phyloP scores from a whole-genome alignment of 768 basidiomycete species.

The Pulveroboletus ravenelii region DNA sequence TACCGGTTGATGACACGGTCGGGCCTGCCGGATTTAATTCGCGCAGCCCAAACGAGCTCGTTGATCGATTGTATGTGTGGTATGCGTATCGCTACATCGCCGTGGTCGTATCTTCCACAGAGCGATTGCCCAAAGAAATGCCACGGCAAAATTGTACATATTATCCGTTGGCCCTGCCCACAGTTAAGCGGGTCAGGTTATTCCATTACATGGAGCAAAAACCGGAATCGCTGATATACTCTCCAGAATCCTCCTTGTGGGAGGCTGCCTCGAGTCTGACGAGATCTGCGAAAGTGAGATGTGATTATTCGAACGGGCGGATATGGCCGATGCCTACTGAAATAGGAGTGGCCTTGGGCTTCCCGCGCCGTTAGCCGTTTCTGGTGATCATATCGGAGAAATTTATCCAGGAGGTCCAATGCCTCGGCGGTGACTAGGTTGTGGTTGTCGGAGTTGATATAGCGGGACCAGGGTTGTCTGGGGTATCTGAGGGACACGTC shows the following conservation, averaged over 20 bases:
- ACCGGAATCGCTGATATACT: conserved; percentile 46
- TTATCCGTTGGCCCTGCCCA: conserved; percentile 1
- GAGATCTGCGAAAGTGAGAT: conserved; percentile 35
- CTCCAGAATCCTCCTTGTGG: conserved; percentile 36
- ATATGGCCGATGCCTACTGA: conserved; percentile 40
- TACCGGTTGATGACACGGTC: conserved; percentile 17
- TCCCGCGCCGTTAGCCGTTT: conserved; percentile 64
- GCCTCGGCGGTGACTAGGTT: conserved; percentile 56
- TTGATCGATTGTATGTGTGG: conserved; percentile 11
- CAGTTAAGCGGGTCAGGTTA: not conserved
- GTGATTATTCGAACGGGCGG: conserved; percentile 15
- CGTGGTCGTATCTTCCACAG: conserved; percentile 10
- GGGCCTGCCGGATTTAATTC: conserved; percentile 15
- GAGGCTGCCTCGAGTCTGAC: conserved; percentile 45
- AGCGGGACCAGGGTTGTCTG: conserved; percentile 61
- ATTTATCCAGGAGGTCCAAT: conserved; percentile 60
- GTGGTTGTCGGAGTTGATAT: conserved; percentile 55
- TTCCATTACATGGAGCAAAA: conserved; percentile 38
- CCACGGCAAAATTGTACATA: conserved; percentile 3
- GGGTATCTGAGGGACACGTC: conserved; percentile 40
- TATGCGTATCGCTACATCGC: conserved; percentile 13
- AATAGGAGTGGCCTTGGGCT: conserved; percentile 63
- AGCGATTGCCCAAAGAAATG: conserved; percentile 8
- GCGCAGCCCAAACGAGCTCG: conserved; percentile 4
- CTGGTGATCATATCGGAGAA: conserved; percentile 66